Evolutionary conservation across 148 eudicot species (phyloP), one percentile per base, ranked within the genome.

Genomic region (Chenopodium berlandieri): DNA sequence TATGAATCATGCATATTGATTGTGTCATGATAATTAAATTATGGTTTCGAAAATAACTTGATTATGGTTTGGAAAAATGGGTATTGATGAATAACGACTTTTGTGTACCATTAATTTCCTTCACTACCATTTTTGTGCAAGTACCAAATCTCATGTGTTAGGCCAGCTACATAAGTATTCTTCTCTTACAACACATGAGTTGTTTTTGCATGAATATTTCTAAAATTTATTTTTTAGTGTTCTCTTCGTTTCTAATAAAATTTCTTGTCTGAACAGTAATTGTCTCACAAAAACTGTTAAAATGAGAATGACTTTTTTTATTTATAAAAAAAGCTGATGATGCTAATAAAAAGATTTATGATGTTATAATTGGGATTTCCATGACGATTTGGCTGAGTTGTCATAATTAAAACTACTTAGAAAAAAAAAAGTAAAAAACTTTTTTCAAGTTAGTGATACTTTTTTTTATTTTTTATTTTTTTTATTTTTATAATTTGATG

Each of bases 61-160:
- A 65, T 23, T 65, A 19, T 0, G 56, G 0, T 7, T 65, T 19
- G 31, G 23, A 13, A 5, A 5, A 67, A 67, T 27, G 71, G 37
- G 6, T 25, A 67, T 5, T 67, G 16, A 34, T 30, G 0, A 67
- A 67, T 47, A 22, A 67, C 60, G 19, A 23, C 34, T 20, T 13
- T 44, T 64, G 72, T 73, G 14, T 23, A 25, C 60, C 76, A 44
- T 73, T 14, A 54, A 46, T 47, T 63, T 68, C 19, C 60, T 77
- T 47, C 77, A 80, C 65, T 83, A 72, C 85, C 46, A 72, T 78
- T 78, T 83, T 65, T n/a, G 73, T 78, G 23, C 47, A 31, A 73
- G 78, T 72, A 34, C 68, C 81, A 64, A 25, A 78, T 4, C 68
- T 47, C 37, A 44, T 63, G 65, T 17, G 81, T 83, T 83, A 65